Conservation (phyloP, 306 rosid genomes). For the Fagus crenata region DNA sequence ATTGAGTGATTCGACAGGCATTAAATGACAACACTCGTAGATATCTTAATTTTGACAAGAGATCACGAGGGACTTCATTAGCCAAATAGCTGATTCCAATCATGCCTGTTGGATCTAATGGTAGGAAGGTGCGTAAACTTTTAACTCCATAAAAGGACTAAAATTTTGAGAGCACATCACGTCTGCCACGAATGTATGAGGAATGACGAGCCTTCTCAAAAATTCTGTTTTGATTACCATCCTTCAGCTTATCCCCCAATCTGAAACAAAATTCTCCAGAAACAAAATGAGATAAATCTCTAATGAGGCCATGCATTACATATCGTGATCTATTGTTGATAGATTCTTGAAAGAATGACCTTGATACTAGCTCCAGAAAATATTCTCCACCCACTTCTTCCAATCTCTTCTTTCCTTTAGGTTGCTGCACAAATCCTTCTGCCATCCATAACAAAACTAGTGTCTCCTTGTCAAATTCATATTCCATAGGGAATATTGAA, state of each 20-base stretch:
- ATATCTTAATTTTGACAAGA: constrained; percentile 28
- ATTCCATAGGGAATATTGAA: constrained; percentile 28
- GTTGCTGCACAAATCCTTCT: constrained; percentile 38
- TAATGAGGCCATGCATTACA: constrained; percentile 29
- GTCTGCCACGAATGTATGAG: constrained; percentile 31
- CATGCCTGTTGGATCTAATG: constrained; percentile 31
- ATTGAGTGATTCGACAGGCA: constrained; percentile 30
- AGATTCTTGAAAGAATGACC: constrained; percentile 33
- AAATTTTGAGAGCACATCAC: constrained; percentile 29
- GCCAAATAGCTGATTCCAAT: constrained; percentile 37
- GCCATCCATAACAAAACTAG: constrained; percentile 40
- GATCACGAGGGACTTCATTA: constrained; percentile 26
- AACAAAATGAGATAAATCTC: constrained; percentile 36
- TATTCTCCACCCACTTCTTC: constrained; percentile 38
- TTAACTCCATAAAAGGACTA: constrained; percentile 25
- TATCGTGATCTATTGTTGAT: constrained; percentile 1
- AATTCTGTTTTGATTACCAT: constrained; percentile 8
- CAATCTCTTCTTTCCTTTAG: constrained; percentile 23
- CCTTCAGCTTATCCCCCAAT: constrained; percentile 17
- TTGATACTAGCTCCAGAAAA: constrained; percentile 37
- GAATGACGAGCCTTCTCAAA: constrained; percentile 38
- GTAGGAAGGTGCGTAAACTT: constrained; percentile 37
- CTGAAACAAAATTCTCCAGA: constrained; percentile 37
- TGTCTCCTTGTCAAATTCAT: constrained; percentile 31
- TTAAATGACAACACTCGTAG: constrained; percentile 34